Conservation (phyloP, 2,329 filamentous ascomycete species). For the Beauveria pseudobassiana region DNA sequence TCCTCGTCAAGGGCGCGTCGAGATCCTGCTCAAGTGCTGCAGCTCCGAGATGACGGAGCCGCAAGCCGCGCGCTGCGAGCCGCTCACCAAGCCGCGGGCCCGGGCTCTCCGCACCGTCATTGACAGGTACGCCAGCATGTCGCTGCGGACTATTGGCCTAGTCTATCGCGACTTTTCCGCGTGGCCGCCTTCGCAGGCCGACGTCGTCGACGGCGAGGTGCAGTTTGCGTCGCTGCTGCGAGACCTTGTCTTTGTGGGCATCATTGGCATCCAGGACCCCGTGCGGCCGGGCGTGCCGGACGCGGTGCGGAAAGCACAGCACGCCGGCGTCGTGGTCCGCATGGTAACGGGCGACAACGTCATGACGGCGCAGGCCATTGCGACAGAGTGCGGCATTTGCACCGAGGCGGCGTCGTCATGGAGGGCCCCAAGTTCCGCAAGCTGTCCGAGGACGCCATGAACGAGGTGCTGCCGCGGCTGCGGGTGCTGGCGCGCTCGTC, state of each 20-base stretch:
- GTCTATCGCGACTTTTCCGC: conserved; percentile 65
- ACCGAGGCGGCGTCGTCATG: conserved; percentile 53
- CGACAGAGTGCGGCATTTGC: conserved; percentile 63
- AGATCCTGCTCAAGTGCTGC: conserved; percentile 43
- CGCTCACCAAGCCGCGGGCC: conserved; percentile 46
- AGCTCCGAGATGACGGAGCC: conserved; percentile 31
- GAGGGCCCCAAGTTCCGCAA: conserved; percentile 61
- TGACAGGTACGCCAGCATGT: conserved; percentile 51
- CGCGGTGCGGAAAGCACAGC: conserved; percentile 56
- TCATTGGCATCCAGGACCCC: conserved; percentile 66
- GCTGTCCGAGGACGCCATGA: conserved; percentile 51
- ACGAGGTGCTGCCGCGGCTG: conserved; percentile 48
- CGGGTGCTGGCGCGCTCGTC: conserved; percentile 59
- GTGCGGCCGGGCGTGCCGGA: conserved; percentile 56
- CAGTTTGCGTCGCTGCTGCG: conserved; percentile 49
- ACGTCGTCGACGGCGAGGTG: conserved; percentile 53
- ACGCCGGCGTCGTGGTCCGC: conserved; percentile 59
- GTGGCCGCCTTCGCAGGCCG: conserved; percentile 59
- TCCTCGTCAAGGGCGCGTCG: conserved; percentile 49
- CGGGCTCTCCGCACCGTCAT: conserved; percentile 48
- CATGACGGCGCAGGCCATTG: conserved; percentile 64
- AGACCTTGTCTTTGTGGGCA: conserved; percentile 63
- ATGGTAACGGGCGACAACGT: conserved; percentile 68
- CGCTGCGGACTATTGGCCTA: conserved; percentile 70
- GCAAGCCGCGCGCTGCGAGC: conserved; percentile 41